Conservation (phyloP, 2,329 filamentous ascomycete genomes). For the Phialophora verrucosa region DNA sequence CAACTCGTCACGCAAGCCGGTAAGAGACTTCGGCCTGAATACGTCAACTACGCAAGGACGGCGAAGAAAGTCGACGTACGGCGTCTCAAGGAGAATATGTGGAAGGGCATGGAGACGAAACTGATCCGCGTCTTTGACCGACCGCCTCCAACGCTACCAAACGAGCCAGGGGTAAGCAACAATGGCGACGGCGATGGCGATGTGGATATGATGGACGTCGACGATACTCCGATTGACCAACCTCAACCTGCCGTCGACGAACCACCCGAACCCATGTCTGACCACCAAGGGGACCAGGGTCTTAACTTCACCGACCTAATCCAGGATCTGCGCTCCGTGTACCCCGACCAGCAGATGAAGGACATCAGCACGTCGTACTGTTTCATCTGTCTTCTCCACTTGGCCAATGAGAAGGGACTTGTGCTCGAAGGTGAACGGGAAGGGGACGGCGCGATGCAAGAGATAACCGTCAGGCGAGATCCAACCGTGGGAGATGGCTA, state of each 20-base stretch:
- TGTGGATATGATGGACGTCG: slow-evolving; percentile 40
- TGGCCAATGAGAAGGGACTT: slow-evolving; percentile 92
- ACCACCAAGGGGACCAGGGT: slow-evolving; percentile 45
- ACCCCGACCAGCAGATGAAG: slow-evolving; percentile 81
- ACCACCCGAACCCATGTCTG: slow-evolving; percentile 39
- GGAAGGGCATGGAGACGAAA: slow-evolving; percentile 63
- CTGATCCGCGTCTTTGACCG: slow-evolving; percentile 45
- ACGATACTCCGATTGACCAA: slow-evolving; percentile 31
- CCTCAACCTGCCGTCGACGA: slow-evolving; percentile 44
- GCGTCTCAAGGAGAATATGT: slow-evolving; percentile 68
- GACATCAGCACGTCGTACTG: slow-evolving; percentile 94
- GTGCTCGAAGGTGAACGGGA: slow-evolving; percentile 69
- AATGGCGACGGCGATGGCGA: slow-evolving; percentile 25
- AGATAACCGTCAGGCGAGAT: slow-evolving; percentile 46
- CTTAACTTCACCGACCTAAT: slow-evolving; percentile 91
- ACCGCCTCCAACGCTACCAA: slow-evolving; percentile 39
- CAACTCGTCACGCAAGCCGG: slow-evolving; percentile 67
- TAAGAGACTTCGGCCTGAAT: slow-evolving; percentile 64
- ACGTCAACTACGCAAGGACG: slow-evolving; percentile 68
- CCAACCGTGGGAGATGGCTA: slow-evolving; percentile 40
- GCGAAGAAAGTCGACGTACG: slow-evolving; percentile 72
- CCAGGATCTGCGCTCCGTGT: slow-evolving; percentile 84
- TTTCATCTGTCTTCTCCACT: slow-evolving; percentile 89
- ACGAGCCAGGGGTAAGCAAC: neutral
- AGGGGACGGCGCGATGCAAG: slow-evolving; percentile 45